These are phyloP conservation scores for Acephala macrosclerotiorum DNA, from an alignment of 2,329 filamentous ascomycete species.

Conservation along the genomic window DNA sequence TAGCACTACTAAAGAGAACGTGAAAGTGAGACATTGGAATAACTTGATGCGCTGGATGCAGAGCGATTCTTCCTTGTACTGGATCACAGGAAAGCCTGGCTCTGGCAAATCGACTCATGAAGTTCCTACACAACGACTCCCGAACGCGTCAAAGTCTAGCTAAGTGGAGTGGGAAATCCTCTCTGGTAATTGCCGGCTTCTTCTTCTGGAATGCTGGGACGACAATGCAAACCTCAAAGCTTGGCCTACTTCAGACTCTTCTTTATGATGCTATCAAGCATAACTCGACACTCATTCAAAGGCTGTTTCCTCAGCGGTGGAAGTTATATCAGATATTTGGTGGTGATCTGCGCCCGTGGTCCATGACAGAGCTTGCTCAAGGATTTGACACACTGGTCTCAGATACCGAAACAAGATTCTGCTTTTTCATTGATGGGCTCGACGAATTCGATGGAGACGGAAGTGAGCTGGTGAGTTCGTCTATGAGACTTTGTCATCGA, in stretches of 20 bases:
- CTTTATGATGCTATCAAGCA: conserved; percentile 16
- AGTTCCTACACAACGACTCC: conserved; percentile 20
- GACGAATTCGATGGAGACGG: conserved; percentile 11
- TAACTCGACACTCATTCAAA: conserved; percentile 8
- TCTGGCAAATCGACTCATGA: conserved; percentile 35
- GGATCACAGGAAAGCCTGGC: conserved; percentile 34
- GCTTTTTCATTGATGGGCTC: conserved; percentile 30
- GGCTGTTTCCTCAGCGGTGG: conserved; percentile 18
- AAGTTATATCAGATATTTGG: conserved; percentile 16
- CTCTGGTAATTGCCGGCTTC: conserved; percentile 38
- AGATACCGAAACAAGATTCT: conserved; percentile 15
- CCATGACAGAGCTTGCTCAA: conserved; percentile 3
- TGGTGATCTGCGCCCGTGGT: conserved; percentile 15
- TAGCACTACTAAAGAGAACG: neutral
- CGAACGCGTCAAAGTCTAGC: neutral
- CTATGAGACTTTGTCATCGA: neutral
- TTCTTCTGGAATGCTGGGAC: conserved; percentile 55
- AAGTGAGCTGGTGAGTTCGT: conserved; percentile 16
- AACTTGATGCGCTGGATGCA: conserved; percentile 25
- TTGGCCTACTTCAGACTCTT: conserved; percentile 26
- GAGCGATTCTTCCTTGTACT: conserved; percentile 21
- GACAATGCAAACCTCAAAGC: conserved; percentile 21
- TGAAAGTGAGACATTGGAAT: neutral
- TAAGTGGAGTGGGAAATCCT: neutral
- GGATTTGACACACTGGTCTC: conserved; percentile 10